These are phyloP conservation scores for Marchantia polymorpha DNA, from an alignment of 225 moss, liverwort and hornwort genomes.

Conservation along the genomic window DNA sequence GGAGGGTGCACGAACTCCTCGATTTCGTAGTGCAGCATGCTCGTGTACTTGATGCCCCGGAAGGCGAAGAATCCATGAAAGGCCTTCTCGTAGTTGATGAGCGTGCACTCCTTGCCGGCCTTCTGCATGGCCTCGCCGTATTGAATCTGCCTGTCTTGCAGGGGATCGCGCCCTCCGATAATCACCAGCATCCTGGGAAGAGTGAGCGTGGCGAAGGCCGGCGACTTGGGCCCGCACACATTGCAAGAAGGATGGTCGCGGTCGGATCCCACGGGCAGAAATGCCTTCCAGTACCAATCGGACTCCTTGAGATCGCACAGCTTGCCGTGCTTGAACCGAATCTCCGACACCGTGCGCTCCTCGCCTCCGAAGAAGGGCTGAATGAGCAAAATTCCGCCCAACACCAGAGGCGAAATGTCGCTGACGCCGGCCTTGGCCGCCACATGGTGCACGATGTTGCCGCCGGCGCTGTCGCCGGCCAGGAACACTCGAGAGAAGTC, in stretches of 20 bases:
- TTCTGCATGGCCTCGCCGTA: slow-evolving; percentile 44
- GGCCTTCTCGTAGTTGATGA: slow-evolving; percentile 37
- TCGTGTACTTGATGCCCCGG: slow-evolving; percentile 28
- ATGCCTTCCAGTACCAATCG: slow-evolving; percentile 90
- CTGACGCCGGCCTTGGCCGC: slow-evolving; percentile 46
- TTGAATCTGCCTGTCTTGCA: slow-evolving; percentile 36
- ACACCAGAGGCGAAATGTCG: slow-evolving; percentile 47
- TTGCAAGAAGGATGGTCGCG: slow-evolving; percentile 81
- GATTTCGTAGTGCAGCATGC: slow-evolving; percentile 27
- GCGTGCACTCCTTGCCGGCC: slow-evolving; percentile 36
- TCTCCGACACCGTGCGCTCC: slow-evolving; percentile 69
- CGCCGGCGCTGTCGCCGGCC: slow-evolving; percentile 82
- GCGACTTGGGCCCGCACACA: slow-evolving; percentile 59
- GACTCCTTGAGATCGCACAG: slow-evolving; percentile 48
- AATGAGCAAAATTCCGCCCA: slow-evolving; percentile 59
- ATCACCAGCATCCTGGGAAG: slow-evolving; percentile 39
- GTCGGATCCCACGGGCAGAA: slow-evolving; percentile 53
- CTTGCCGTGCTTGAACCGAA: slow-evolving; percentile 49
- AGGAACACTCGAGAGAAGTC: slow-evolving; percentile 71
- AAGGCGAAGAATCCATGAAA: slow-evolving; percentile 42
- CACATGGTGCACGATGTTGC: slow-evolving; percentile 79
- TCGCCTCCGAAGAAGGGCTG: slow-evolving; percentile 77
- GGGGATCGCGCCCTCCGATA: slow-evolving; percentile 32
- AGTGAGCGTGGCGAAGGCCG: slow-evolving; percentile 28
- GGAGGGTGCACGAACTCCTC: slow-evolving; percentile 42